A percentile compares a stretch with the other conserved stretches of the same genome.
Evolutionary conservation across 495 filamentous ascomycete species (phyloP).

Genomic region (Penicillium maclennaniae): DNA sequence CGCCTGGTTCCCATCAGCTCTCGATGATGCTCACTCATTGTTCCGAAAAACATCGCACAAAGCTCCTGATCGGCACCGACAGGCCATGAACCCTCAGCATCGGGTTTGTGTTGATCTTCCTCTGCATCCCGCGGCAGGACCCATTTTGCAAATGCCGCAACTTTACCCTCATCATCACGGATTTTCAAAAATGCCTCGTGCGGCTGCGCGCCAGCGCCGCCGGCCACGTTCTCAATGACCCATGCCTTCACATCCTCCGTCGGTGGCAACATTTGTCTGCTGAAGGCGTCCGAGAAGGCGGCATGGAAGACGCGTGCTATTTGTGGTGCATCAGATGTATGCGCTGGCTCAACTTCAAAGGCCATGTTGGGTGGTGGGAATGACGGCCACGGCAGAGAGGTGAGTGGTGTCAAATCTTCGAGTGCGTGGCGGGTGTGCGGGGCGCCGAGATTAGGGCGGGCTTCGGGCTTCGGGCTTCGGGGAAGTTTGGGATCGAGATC

Average conservation of each 20-base stretch:
- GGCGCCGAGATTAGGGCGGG: neutral
- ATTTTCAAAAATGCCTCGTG: constrained; percentile 18
- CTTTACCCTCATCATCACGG: constrained; percentile 5
- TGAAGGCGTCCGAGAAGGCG: constrained; percentile 21
- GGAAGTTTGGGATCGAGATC: neutral
- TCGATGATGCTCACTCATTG: constrained; percentile 16
- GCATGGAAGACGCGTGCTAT: constrained; percentile 19
- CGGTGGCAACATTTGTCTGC: constrained; percentile 23
- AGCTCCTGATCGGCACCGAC: constrained; percentile 14
- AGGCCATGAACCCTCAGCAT: constrained; percentile 10
- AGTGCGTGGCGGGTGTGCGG: neutral
- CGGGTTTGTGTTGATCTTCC: constrained; percentile 3
- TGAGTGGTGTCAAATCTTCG: neutral
- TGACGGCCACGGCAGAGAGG: neutral
- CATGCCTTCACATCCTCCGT: constrained; percentile 23
- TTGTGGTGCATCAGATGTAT: constrained; percentile 11
- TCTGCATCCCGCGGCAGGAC: constrained; percentile 7
- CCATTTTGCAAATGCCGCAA: constrained; percentile 28
- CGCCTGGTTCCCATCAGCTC: constrained; percentile 19
- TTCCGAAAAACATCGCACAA: constrained; percentile 24
- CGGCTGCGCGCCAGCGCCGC: neutral
- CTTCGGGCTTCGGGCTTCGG: neutral
- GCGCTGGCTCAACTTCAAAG: constrained; percentile 12
- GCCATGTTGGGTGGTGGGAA: constrained; percentile 11
- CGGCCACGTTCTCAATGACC: constrained; percentile 7